phyloP scores from a whole-genome alignment of 352 stramenopile species.

The Phytophthora cryptogea region DNA sequence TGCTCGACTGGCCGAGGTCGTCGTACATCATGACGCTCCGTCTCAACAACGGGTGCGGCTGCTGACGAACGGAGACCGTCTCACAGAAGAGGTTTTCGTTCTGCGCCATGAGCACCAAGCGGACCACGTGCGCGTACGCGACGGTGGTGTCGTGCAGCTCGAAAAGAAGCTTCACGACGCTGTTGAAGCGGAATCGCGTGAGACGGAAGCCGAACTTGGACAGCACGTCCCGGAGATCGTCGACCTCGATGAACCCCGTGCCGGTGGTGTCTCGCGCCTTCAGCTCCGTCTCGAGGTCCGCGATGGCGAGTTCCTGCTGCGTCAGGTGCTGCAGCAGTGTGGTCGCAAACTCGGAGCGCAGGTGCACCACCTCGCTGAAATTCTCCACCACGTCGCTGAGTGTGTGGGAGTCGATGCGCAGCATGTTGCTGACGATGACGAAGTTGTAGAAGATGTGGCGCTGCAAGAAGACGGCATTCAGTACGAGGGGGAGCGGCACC shows the following conservation, averaged over 20 bases:
- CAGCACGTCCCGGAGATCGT: conserved; percentile 49
- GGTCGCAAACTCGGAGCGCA: conserved; percentile 53
- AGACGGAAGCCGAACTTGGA: conserved; percentile 47
- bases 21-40: conserved; percentile 30
- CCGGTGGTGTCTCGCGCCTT: conserved; percentile 26
- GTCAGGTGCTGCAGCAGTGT: conserved; percentile 34
- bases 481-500: conserved; percentile 40
- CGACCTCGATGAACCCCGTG: conserved; percentile 43
- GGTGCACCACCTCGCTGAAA: conserved; percentile 56
- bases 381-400: conserved; percentile 62
- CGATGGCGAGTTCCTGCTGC: conserved; percentile 19
- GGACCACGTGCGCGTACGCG: conserved; percentile 47
- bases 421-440: conserved; percentile 55
- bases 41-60: conserved; percentile 25
- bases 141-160: conserved; percentile 38
- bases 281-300: conserved; percentile 42
- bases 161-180: conserved; percentile 62
- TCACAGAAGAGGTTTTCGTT: conserved; percentile 18
- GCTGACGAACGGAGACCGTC: conserved; percentile 1
- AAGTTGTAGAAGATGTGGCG: conserved; percentile 65
- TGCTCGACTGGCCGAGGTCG: conserved; percentile 18
- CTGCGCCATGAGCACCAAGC: conserved; percentile 41
- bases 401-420: conserved; percentile 51
- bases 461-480: conserved; percentile 61
- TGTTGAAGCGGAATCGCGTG: conserved; percentile 68